Conservation (phyloP, 2,329 filamentous ascomycete genomes). For the Alternaria sp. region DNA sequence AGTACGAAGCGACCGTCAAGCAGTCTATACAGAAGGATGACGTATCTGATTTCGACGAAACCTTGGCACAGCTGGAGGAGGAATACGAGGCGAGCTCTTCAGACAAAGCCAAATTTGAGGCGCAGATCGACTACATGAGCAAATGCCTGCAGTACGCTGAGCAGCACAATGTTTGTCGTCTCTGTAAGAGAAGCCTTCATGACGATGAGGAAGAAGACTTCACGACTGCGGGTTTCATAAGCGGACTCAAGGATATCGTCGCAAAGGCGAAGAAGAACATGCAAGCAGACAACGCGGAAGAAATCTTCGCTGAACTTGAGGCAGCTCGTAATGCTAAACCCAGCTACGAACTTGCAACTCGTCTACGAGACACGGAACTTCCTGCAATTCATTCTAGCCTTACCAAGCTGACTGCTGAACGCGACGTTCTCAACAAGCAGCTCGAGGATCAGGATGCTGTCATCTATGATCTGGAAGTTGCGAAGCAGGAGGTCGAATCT, state of each 20-base stretch:
- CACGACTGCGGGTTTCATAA: conserved; percentile 64
- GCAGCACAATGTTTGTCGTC: conserved; percentile 75
- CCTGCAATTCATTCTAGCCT: conserved; percentile 73
- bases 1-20: conserved; percentile 69
- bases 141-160: conserved; percentile 73
- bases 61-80: conserved; percentile 61
- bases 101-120: conserved; percentile 74
- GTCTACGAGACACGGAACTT: conserved; percentile 73
- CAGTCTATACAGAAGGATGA: conserved; percentile 57
- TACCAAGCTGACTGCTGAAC: conserved; percentile 57
- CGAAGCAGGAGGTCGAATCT: conserved; percentile 76
- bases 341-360: conserved; percentile 77
- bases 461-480: conserved; percentile 70
- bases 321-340: conserved; percentile 64
- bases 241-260: conserved; percentile 69
- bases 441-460: conserved; percentile 71
- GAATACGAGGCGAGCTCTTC: conserved; percentile 64
- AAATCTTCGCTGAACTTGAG: conserved; percentile 68
- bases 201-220: conserved; percentile 64
- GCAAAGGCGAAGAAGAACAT: conserved; percentile 63
- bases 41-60: conserved; percentile 59
- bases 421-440: conserved; percentile 50
- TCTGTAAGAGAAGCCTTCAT: conserved; percentile 77
- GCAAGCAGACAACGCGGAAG: conserved; percentile 69
- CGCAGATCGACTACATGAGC: conserved; percentile 75